A percentile compares a stretch with the other conserved stretches of the same genome.
Conservation (phyloP, 2,329 filamentous ascomycete species). For the Neobulgaria alba region DNA sequence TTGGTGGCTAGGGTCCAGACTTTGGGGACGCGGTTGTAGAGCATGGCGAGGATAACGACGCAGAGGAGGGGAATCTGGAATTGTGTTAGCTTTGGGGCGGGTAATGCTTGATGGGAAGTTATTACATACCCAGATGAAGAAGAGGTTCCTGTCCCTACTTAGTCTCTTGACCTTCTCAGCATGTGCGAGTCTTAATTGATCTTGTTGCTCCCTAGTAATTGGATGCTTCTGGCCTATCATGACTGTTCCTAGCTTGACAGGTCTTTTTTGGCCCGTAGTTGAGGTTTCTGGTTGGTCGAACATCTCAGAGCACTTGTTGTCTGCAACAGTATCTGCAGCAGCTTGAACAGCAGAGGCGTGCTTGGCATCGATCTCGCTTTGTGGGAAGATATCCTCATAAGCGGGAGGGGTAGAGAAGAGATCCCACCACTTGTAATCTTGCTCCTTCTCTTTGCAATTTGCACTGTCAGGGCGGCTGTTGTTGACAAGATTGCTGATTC, state of each 20-base stretch:
- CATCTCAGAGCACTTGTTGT: slow-evolving; percentile 45
- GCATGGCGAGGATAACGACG: slow-evolving; percentile 40
- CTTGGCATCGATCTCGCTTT: slow-evolving; percentile 43
- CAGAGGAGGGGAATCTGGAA: slow-evolving; percentile 41
- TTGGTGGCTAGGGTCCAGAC: slow-evolving; percentile 26
- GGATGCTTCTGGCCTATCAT: slow-evolving; percentile 55
- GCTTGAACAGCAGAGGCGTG: slow-evolving; percentile 49
- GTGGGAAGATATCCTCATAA: slow-evolving; percentile 71
- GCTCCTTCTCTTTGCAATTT: slow-evolving; percentile 35
- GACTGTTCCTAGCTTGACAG: slow-evolving; percentile 34
- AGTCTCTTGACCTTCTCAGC: slow-evolving; percentile 55
- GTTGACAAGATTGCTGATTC: slow-evolving; percentile 63
- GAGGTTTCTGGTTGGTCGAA: slow-evolving; percentile 39
- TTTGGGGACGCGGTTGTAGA: slow-evolving; percentile 43
- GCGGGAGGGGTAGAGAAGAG: slow-evolving; percentile 61
- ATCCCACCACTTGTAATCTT: slow-evolving; percentile 59
- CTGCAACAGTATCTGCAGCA: slow-evolving; percentile 48
- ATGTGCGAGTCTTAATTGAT: slow-evolving; percentile 51
- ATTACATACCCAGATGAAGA: slow-evolving; percentile 55
- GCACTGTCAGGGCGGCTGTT: slow-evolving; percentile 32
- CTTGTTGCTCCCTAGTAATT: slow-evolving; percentile 57
- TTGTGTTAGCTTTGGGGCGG: too few relatives aligned
- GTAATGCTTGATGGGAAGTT: too few relatives aligned
- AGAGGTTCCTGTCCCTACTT: slow-evolving; percentile 56
- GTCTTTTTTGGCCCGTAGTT: slow-evolving; percentile 33